A percentile compares a stretch with the other conserved stretches of the same genome.
These are phyloP conservation scores for Phytophthora idaei DNA, from an alignment of 352 stramenopile genomes.

Conservation along the genomic window DNA sequence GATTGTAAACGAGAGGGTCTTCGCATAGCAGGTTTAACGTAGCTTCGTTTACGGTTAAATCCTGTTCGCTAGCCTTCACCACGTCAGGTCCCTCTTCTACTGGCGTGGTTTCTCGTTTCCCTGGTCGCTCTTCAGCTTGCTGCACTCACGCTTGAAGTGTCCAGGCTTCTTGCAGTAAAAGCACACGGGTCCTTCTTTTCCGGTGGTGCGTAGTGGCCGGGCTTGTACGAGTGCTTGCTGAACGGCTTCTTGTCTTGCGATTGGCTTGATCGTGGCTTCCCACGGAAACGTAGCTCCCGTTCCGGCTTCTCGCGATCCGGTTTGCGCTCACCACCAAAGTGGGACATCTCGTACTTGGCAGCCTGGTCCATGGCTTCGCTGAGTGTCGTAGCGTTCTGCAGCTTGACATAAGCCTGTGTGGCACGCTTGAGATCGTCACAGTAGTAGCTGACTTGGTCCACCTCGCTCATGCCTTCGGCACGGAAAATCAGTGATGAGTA, in stretches of 20 bases:
- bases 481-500: no score
- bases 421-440: conserved; percentile 14
- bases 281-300: conserved; percentile 4
- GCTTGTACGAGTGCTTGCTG: neutral
- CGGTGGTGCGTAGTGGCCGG: neutral
- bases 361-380: conserved; percentile 13
- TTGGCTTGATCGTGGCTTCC: neutral
- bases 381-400: conserved; percentile 2
- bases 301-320: conserved; percentile 10
- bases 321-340: conserved; percentile 5
- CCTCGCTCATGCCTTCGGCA: neutral
- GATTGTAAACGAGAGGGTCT: conserved; percentile 25
- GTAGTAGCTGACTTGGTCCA: conserved; percentile 16
- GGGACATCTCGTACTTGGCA: conserved; percentile 20
- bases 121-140: conserved; percentile 13
- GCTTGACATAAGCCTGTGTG: conserved; percentile 4
- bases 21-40: conserved; percentile 28
- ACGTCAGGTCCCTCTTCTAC: conserved; percentile 11
- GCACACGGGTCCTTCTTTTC: conserved; percentile 15
- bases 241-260: conserved; percentile 14
- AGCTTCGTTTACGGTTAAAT: neutral
- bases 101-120: conserved; percentile 21
- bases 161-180: conserved; percentile 15
- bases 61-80: no score
- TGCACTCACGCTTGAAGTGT: conserved; percentile 12